Percentiles rank a stretch among this genome's conserved stretches.
Evolutionary conservation across 805 yeast species (phyloP).

Genomic region (Wickerhamomyces canadensis): DNA sequence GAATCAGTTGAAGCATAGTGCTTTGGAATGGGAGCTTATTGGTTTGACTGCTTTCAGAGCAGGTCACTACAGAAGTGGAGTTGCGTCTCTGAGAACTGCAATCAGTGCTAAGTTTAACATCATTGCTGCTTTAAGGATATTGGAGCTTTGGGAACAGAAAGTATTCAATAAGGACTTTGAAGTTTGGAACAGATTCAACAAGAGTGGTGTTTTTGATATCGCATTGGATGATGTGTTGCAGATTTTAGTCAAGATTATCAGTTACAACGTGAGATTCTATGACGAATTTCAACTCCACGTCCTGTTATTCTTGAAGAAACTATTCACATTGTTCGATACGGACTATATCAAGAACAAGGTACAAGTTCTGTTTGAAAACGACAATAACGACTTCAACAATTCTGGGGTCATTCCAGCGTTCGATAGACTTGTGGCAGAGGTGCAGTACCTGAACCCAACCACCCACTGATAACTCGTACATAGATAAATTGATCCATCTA

Average conservation of each 20-base stretch:
- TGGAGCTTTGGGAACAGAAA: conserved; percentile 33
- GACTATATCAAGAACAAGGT: conserved; percentile 26
- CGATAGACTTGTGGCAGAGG: conserved; percentile 15
- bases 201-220: conserved; percentile 4
- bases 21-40: conserved; percentile 69
- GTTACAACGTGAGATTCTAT: conserved; percentile 66
- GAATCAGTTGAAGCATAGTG: conserved; percentile 41
- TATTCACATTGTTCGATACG: conserved; percentile 31
- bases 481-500: background rate
- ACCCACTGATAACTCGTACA: background rate
- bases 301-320: conserved; percentile 37
- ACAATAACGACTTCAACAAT: conserved; percentile 19
- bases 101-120: conserved; percentile 56
- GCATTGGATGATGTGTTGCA: conserved; percentile 2
- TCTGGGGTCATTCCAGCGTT: conserved; percentile 24
- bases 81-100: conserved; percentile 50
- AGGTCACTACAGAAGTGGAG: conserved; percentile 40
- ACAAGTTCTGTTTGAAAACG: conserved; percentile 23
- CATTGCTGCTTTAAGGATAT: conserved; percentile 46
- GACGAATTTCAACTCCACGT: conserved; percentile 44
- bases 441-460: background rate
- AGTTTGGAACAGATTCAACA: conserved; percentile 13
- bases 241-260: conserved; percentile 41
- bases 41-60: conserved; percentile 51
- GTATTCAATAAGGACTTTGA: conserved; percentile 12